Percentiles rank a stretch among this genome's conserved stretches.
phyloP scores from a whole-genome alignment of 495 filamentous ascomycete species.

The Paragyromitra xinjiangensis region DNA sequence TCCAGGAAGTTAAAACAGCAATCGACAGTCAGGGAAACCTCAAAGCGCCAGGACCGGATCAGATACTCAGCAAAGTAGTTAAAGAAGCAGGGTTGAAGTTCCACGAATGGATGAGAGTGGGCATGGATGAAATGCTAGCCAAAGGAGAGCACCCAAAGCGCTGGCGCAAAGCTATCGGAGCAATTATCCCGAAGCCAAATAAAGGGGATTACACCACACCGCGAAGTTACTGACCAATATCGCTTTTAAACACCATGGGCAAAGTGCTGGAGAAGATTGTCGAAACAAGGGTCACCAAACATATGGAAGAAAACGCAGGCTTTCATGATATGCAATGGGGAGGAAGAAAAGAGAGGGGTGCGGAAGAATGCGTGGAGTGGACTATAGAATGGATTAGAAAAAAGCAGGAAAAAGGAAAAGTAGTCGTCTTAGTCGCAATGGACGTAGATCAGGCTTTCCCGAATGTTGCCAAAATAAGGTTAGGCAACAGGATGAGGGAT shows the following conservation, averaged over 20 bases:
- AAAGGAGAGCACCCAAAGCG: neutral
- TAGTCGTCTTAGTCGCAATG: neutral
- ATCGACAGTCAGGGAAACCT: neutral
- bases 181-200: neutral
- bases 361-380: neutral
- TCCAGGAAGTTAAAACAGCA: neutral
- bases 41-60: neutral
- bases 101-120: neutral
- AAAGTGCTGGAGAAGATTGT: constrained; percentile 11
- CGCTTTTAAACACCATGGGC: neutral
- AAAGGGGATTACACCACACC: neutral
- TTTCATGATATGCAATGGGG: neutral
- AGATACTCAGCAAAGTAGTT: neutral
- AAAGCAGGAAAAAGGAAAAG: neutral
- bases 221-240: constrained; percentile 6
- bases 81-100: neutral
- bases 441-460: neutral
- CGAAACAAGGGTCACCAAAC: fast-evolving
- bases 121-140: neutral
- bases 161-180: neutral
- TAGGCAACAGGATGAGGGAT: neutral
- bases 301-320: neutral
- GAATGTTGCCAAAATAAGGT: neutral
- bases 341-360: neutral
- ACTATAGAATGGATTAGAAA: neutral